phyloP scores from a whole-genome alignment of 2,329 filamentous ascomycete genomes.

The Penicillium rolfsii region DNA sequence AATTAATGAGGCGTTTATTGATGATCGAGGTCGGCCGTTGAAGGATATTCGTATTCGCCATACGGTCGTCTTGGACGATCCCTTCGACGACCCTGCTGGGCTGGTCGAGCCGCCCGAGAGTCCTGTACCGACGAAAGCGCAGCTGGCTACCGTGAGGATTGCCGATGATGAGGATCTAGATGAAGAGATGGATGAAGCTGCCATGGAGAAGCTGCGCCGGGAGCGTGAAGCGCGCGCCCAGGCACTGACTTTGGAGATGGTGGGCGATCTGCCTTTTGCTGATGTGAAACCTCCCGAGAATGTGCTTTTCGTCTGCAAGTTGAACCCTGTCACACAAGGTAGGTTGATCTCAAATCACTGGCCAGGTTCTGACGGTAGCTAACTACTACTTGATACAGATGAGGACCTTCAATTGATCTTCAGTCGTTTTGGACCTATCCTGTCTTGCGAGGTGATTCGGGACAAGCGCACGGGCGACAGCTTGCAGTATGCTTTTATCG shows the following conservation, averaged over 20 bases:
- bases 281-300: slow-evolving; percentile 98
- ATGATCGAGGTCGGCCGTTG: slow-evolving; percentile 81
- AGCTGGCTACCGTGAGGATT: slow-evolving; percentile 89
- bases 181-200: slow-evolving; percentile 77
- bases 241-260: slow-evolving; percentile 94
- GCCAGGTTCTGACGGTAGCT: neutral
- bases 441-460: slow-evolving; percentile 94
- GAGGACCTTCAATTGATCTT: slow-evolving; percentile 96
- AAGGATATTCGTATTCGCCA: slow-evolving; percentile 96
- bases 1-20: slow-evolving; percentile 86
- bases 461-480: slow-evolving; percentile 94
- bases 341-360: slow-evolving; percentile 18
- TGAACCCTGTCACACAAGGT: slow-evolving; percentile 90
- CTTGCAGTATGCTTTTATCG: slow-evolving; percentile 96
- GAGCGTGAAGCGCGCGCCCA: slow-evolving; percentile 92
- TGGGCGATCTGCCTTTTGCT: slow-evolving; percentile 94
- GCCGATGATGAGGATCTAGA: slow-evolving; percentile 83
- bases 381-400: slow-evolving; percentile 53
- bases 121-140: slow-evolving; percentile 78
- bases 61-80: slow-evolving; percentile 88
- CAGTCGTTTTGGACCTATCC: slow-evolving; percentile 90
- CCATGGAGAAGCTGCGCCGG: slow-evolving; percentile 75
- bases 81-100: slow-evolving; percentile 78
- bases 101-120: slow-evolving; percentile 77
- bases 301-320: slow-evolving; percentile 95